Conservation (phyloP, 106 monocot species). For the Apostasia shenzhenica region DNA sequence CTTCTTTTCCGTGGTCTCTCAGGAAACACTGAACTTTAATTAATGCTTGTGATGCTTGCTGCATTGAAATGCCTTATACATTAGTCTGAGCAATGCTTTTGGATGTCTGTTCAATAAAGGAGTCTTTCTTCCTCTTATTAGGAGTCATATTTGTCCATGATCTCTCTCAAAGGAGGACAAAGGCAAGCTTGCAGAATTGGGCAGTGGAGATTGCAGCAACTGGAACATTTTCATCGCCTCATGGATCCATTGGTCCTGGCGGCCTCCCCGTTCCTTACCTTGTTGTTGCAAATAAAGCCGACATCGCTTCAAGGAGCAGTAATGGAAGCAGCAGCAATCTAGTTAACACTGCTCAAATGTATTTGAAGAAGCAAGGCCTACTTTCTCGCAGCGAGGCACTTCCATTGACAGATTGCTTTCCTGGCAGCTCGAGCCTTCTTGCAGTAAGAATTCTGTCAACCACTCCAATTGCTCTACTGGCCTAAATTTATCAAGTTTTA, state of each 20-base stretch:
- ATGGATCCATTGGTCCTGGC: conserved; percentile 65
- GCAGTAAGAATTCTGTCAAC: conserved; percentile 29
- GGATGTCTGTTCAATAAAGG: not conserved
- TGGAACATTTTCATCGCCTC: conserved; percentile 79
- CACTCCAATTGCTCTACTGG: not conserved
- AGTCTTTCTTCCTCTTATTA: conserved; percentile 5
- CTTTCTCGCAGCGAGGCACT: conserved; percentile 77
- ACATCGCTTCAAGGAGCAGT: conserved; percentile 53
- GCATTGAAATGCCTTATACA: no score
- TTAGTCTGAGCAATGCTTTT: no score
- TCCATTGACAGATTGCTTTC: conserved; percentile 70
- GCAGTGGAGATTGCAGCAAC: conserved; percentile 57
- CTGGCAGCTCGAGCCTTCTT: conserved; percentile 48
- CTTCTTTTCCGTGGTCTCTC: no score
- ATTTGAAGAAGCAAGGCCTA: conserved; percentile 88
- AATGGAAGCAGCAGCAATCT: conserved; percentile 88
- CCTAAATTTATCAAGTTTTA: not conserved
- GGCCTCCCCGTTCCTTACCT: conserved; percentile 86
- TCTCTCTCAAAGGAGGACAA: conserved; percentile 83
- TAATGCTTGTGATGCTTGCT: no score
- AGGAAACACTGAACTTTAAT: no score
- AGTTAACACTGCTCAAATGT: conserved; percentile 81
- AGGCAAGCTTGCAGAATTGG: conserved; percentile 70
- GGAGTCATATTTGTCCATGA: conserved; percentile 94
- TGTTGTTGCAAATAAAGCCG: conserved; percentile 80